Evolutionary conservation across 2,329 filamentous ascomycete species (phyloP).

Genomic region (Hypocreales sp.): DNA sequence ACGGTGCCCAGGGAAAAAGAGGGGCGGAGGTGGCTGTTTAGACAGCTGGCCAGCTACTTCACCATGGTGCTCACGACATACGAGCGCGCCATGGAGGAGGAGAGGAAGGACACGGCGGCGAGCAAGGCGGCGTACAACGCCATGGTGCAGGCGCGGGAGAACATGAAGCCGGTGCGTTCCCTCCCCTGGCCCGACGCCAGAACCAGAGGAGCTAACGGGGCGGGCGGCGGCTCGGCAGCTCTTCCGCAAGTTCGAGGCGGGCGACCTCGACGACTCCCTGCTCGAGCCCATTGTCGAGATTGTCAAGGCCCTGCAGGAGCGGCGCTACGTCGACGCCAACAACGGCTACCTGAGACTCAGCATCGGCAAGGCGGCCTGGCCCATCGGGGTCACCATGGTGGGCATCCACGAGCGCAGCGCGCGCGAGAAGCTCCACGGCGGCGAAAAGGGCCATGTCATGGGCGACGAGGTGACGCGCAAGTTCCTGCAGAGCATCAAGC

Average conservation of each 20-base stretch:
- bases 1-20: constrained; percentile 47
- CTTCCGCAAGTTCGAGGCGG: constrained; percentile 77
- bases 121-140: constrained; percentile 70
- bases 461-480: constrained; percentile 92
- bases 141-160: constrained; percentile 76
- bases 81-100: constrained; percentile 59
- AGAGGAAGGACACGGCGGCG: constrained; percentile 48
- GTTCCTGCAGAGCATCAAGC: constrained; percentile 94
- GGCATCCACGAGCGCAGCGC: constrained; percentile 96
- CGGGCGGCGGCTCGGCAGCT: constrained; percentile 40
- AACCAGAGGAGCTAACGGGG: too few relatives aligned
- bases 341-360: constrained; percentile 85
- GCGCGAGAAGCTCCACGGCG: constrained; percentile 85
- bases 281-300: constrained; percentile 81
- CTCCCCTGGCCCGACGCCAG: too few relatives aligned
- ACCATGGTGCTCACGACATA: constrained; percentile 89
- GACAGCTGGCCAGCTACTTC: constrained; percentile 89
- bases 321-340: constrained; percentile 90
- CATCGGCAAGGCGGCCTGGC: constrained; percentile 96
- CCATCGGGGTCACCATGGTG: constrained; percentile 98
- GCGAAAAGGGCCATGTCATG: constrained; percentile 85
- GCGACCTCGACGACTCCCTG: constrained; percentile 62
- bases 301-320: constrained; percentile 75
- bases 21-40: constrained; percentile 56
- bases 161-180: constrained; percentile 57